A percentile compares a stretch with the other conserved stretches of the same genome.
Conservation (phyloP, 1,284 basidiomycete species). For the Pyrrhoderma lamaoense region DNA sequence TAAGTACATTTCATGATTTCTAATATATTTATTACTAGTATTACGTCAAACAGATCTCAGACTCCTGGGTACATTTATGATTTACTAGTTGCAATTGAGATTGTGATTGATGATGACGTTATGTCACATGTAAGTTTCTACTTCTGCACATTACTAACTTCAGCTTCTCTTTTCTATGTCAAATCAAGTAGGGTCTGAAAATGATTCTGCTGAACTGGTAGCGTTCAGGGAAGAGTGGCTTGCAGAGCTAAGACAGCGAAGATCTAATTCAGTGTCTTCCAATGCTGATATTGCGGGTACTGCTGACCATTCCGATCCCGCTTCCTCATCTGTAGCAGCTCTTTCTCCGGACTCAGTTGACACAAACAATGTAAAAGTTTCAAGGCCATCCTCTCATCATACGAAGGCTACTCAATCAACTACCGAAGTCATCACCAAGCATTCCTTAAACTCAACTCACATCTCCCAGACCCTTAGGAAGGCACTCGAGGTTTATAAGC, state of each 20-base stretch:
- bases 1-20: too few relatives aligned
- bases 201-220: conserved; percentile 47
- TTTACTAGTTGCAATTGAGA: too few relatives aligned
- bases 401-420: neutral
- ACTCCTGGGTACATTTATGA: too few relatives aligned
- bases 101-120: too few relatives aligned
- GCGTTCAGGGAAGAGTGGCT: conserved; percentile 71
- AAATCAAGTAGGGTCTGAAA: neutral
- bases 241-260: conserved; percentile 49
- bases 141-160: too few relatives aligned
- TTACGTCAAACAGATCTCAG: too few relatives aligned
- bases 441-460: neutral
- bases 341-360: too few relatives aligned
- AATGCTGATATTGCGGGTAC: neutral
- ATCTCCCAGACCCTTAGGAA: conserved; percentile 7
- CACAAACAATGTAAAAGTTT: neutral
- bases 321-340: neutral
- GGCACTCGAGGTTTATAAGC: conserved; percentile 62
- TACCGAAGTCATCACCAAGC: neutral
- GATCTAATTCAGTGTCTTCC: neutral
- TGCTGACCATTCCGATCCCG: conserved; percentile 8
- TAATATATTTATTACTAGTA: too few relatives aligned
- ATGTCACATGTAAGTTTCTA: too few relatives aligned
- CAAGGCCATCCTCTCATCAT: neutral
- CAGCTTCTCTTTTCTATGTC: neutral